Evolutionary conservation across 1,139 yeast species (phyloP), one percentile per base, ranked within the genome.

Genomic region (Suhomyces bolitotheri): DNA sequence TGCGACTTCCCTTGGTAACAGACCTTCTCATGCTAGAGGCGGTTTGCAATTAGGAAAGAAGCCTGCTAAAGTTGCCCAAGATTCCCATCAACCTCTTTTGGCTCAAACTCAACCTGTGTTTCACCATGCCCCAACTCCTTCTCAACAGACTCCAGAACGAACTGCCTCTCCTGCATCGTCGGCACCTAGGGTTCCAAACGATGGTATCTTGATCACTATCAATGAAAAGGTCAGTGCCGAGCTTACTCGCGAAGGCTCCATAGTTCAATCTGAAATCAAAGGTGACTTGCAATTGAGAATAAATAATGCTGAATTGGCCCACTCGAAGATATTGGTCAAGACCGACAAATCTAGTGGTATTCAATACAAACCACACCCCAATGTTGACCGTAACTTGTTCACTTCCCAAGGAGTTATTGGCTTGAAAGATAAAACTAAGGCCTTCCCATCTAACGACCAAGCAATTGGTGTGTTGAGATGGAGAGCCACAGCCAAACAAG

Each of bases 321-420:
- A 75, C 46, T 76, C 88, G 40, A 78, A 77, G 56, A 72, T 90
- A 39, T 58, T 78, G 43, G 70, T 90, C 44, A 58, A 69, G 31
- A 69, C 80, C 25, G 71, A 69, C 34, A 64, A 68, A 27, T 59
- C 68, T 13, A 54, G 68, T 22, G 77, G 76, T 21, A 73, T 79
- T 37, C 92, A 82, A 56, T 92, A 79, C 70, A 90, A 90, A 62
- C 88, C 97, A 19, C 97, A 92, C 66, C 98, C 98, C 44, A 89
- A 90, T 58, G 95, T 92, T 46, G 97, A 92, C 66, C 82, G 87
- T 56, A 69, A 68, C 31, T 63, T 78, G 52, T 92, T 90, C 60
- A 70, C 75, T 30, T 60, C 72, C 16, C 61, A 70, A 20, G 71
- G 76, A 44, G 63, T 76, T 27, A 80, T 92, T 54, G 83, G 84